Conservation (phyloP, 2,329 filamentous ascomycete genomes). For the Cercospora beticola region DNA sequence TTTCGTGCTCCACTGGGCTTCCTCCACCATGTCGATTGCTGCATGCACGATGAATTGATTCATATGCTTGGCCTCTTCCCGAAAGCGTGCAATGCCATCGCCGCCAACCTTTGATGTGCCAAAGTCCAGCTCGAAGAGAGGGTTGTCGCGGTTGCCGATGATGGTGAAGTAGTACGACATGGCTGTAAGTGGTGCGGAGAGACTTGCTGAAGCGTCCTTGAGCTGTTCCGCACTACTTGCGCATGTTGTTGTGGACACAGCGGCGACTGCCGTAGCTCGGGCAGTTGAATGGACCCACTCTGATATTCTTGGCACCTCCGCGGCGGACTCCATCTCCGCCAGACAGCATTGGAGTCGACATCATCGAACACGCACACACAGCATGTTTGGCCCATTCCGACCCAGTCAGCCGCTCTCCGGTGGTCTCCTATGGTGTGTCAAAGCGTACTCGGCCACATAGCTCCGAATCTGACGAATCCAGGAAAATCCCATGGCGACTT, state of each 20-base stretch:
- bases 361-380: conserved; percentile 27
- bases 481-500: conserved; percentile 97
- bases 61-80: conserved; percentile 83
- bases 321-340: background rate
- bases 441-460: background rate
- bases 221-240: background rate
- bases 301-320: conserved; percentile 11
- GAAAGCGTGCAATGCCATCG: conserved; percentile 86
- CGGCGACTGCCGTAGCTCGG: background rate
- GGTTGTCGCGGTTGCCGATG: conserved; percentile 90
- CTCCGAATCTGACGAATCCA: conserved; percentile 34
- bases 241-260: background rate
- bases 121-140: conserved; percentile 95
- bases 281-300: background rate
- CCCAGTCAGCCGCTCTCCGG: conserved; percentile 72
- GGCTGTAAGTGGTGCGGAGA: background rate
- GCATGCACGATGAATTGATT: conserved; percentile 98
- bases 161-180: conserved; percentile 99
- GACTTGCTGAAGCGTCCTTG: background rate
- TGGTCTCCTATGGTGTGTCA: conserved; percentile 74
- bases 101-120: conserved; percentile 94
- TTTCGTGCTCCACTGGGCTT: conserved; percentile 87
- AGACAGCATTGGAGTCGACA: background rate
- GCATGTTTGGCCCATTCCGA: conserved; percentile 83
- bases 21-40: conserved; percentile 90